Percentiles rank a stretch among this genome's conserved stretches.
Evolutionary conservation across 345 rosid species (phyloP).

Genomic region (Heritiera littoralis): DNA sequence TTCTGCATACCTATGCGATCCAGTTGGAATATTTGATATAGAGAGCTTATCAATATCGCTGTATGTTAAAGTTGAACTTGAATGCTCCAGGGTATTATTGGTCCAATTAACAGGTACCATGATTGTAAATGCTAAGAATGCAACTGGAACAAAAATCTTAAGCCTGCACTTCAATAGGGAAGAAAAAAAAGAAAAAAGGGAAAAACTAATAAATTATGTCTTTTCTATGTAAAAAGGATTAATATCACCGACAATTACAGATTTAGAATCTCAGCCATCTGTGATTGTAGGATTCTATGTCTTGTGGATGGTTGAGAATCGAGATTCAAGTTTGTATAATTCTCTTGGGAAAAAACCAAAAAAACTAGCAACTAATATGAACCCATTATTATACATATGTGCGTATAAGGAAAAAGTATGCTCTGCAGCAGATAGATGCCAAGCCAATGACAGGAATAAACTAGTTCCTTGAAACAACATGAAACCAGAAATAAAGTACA

Average conservation of each 20-base stretch:
- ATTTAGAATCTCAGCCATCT: background rate
- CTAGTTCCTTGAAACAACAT: background rate
- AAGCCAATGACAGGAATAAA: background rate
- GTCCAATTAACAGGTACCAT: constrained; percentile 94
- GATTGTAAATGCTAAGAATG: constrained; percentile 64
- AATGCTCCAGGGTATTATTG: constrained; percentile 56
- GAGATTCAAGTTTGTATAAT: background rate
- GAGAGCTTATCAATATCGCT: constrained; percentile 85
- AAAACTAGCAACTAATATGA: background rate
- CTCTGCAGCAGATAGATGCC: background rate
- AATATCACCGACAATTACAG: background rate
- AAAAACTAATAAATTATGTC: background rate
- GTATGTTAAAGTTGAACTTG: constrained; percentile 52
- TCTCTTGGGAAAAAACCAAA: background rate
- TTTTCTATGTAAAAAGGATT: background rate
- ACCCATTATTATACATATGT: background rate
- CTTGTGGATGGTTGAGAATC: background rate
- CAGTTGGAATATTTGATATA: constrained; percentile 80
- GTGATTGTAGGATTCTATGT: background rate
- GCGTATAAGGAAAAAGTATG: background rate
- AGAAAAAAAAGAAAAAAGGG: background rate
- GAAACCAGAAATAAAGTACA: background rate
- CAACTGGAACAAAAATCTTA: constrained; percentile 79
- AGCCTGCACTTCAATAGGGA: constrained; percentile 53
- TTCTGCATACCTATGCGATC: constrained; percentile 60